These are phyloP conservation scores for Giardia duodenalis DNA, from an alignment of 208 protist genomes.

Conservation along the genomic window DNA sequence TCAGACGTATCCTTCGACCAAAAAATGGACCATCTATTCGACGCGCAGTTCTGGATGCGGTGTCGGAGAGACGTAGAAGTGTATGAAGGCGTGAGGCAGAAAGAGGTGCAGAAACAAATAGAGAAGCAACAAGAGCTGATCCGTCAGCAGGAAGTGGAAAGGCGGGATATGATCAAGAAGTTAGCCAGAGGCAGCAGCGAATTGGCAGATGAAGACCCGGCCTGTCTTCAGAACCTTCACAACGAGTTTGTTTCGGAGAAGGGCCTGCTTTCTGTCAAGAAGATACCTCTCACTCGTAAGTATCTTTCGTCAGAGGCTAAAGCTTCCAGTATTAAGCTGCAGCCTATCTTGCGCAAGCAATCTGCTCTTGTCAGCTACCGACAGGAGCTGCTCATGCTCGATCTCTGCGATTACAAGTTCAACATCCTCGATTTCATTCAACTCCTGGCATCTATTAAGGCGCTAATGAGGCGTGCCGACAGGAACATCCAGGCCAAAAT, in stretches of 20 bases:
- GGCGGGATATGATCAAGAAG: background rate
- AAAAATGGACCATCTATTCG: background rate
- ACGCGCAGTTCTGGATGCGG: background rate
- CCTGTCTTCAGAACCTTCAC: no score
- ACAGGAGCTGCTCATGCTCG: background rate
- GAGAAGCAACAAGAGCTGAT: background rate
- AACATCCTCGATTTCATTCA: background rate
- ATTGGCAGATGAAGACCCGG: background rate
- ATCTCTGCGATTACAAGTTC: background rate
- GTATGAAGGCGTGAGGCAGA: background rate
- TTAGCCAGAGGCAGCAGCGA: background rate
- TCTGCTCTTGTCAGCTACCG: background rate
- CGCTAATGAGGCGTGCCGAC: background rate
- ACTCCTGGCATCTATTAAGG: background rate
- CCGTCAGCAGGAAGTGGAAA: background rate
- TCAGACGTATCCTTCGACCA: background rate
- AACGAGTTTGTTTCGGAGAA: no score
- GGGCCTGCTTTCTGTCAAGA: no score
- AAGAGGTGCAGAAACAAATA: background rate
- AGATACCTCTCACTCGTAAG: background rate
- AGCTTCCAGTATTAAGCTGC: background rate
- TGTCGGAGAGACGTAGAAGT: background rate
- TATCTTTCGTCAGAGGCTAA: background rate
- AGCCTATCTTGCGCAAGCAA: background rate
- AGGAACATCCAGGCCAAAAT: background rate